A percentile compares a stretch with the other conserved stretches of the same genome.
Evolutionary conservation across 495 filamentous ascomycete genomes (phyloP).

Genomic region (Neurospora sublineolata): DNA sequence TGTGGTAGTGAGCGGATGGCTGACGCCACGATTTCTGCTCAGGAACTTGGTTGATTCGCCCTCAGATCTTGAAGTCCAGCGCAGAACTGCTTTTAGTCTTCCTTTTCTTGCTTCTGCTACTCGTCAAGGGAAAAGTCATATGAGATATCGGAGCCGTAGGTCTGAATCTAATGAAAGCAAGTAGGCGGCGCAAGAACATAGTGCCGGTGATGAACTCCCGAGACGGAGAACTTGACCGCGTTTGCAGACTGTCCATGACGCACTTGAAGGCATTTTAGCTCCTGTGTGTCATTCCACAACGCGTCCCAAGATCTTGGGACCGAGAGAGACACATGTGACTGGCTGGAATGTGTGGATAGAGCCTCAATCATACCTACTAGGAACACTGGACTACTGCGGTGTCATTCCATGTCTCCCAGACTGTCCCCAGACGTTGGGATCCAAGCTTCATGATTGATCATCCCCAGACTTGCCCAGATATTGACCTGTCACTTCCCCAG

Average conservation of each 20-base stretch:
- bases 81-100: neutral
- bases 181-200: neutral
- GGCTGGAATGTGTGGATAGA: neutral
- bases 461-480: neutral
- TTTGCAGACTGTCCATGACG: neutral
- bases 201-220: neutral
- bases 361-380: neutral
- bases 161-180: neutral
- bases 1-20: neutral
- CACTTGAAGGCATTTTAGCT: neutral
- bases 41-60: neutral
- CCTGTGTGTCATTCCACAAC: neutral
- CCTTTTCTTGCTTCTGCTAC: neutral
- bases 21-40: neutral
- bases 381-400: neutral
- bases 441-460: neutral
- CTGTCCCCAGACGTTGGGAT: neutral
- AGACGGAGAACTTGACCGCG: neutral
- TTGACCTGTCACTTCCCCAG: neutral
- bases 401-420: neutral
- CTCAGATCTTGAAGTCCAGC: neutral
- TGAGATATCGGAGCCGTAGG: neutral
- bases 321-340: neutral
- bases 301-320: neutral
- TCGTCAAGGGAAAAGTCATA: neutral